Conservation (phyloP, 495 filamentous ascomycete species). For the Daldinia childiae region DNA sequence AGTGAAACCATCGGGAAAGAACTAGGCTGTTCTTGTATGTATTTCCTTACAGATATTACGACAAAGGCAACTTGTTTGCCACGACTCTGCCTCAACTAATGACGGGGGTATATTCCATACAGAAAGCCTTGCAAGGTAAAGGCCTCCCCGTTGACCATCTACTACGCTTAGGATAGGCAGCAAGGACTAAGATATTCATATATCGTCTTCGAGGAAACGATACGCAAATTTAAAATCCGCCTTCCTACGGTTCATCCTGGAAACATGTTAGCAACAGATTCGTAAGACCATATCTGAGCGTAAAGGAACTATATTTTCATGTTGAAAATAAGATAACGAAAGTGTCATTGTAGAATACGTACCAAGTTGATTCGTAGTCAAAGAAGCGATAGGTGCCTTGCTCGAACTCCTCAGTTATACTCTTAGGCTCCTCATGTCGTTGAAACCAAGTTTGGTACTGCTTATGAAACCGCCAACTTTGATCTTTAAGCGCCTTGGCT, state of each 20-base stretch:
- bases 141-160: neutral
- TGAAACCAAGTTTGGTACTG: slow-evolving; percentile 99
- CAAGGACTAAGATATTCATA: slow-evolving; percentile 56
- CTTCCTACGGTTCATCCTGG: slow-evolving; percentile 98
- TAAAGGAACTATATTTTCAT: slow-evolving; percentile 5
- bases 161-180: neutral
- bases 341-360: slow-evolving; percentile 48
- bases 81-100: slow-evolving; percentile 5
- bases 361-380: slow-evolving; percentile 99
- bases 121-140: slow-evolving; percentile 16
- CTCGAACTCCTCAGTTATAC: slow-evolving; percentile 97
- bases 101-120: slow-evolving; percentile 20
- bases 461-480: slow-evolving; percentile 99
- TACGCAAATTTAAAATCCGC: slow-evolving; percentile 98
- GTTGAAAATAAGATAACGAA: neutral
- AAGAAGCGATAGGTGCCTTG: slow-evolving; percentile 99
- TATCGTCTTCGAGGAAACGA: slow-evolving; percentile 93
- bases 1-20: neutral
- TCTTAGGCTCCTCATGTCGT: slow-evolving; percentile 96
- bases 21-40: slow-evolving; percentile 25
- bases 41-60: slow-evolving; percentile 36
- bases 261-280: slow-evolving; percentile 22
- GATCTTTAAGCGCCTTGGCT: slow-evolving; percentile 91
- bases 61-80: slow-evolving; percentile 18
- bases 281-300: neutral